Evolutionary conservation across 345 rosid genomes (phyloP), one percentile per base, ranked within the genome.

Genomic region (Physaria fendleri): DNA sequence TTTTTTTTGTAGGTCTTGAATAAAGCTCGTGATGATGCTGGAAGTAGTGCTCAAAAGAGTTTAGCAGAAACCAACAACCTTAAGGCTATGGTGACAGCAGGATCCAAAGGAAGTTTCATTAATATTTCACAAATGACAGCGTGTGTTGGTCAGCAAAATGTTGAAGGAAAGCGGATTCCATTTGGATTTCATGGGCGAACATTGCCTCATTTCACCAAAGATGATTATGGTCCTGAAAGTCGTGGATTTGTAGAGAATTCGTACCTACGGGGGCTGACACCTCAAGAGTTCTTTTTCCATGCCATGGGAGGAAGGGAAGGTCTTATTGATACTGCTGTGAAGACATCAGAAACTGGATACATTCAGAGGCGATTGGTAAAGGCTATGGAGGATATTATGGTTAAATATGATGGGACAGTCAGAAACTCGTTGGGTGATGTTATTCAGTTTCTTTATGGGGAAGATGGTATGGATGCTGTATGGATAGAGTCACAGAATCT

Each of bases 291-390:
- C 85, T 92, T 92, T 76, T 92, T 92, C 57, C 98, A 92, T 72
- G 98, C 98, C 1, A 92, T 92, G 98, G 98, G 98, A 76, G 98
- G 98, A 82, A 81, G 98, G 71, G 98, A 92, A 79, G 98, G 98
- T 80, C 96, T 92, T 53, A 92, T 92, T 24, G 98, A 92, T 78
- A 92, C 98, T 25, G 97, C 98, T 15, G 98, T 92, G 52, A 92
- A 92, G 80, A 92, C 99, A 59, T 92, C 97, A 65, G 97, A 92
- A 71, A 92, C 99, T 69, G 99, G 99, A 35, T 92, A 92, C 77
- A 92, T 92, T 61, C 99, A 92, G 79, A 86, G 99, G 83, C 82
- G 99, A 14, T 70, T 92, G 58, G 99, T 92, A 44, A 92, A 92
- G 81, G 99, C 99, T 23, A 92, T 92, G 98, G 98, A 92, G 74